phyloP scores from a whole-genome alignment of 345 rosid species.

The Durio zibethinus region DNA sequence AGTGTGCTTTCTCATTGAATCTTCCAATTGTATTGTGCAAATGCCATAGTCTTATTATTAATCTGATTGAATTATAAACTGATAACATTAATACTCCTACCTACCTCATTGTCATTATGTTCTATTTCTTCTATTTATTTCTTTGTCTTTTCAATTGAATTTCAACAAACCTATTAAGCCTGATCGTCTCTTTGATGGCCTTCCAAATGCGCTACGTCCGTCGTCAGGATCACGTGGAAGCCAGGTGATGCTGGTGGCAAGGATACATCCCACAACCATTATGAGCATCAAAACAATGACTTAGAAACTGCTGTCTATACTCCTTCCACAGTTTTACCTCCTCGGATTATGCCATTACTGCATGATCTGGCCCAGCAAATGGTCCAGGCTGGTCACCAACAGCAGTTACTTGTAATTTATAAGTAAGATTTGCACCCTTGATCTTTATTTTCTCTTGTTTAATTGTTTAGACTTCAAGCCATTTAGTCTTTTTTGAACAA shows the following conservation, averaged over 20 bases:
- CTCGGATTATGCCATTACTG: constrained; percentile 78
- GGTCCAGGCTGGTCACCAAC: constrained; percentile 91
- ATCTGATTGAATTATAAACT: background rate
- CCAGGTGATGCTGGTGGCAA: constrained; percentile 44
- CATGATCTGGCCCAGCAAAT: constrained; percentile 90
- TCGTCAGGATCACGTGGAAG: constrained; percentile 59
- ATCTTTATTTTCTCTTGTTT: background rate
- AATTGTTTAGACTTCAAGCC: background rate
- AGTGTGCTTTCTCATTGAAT: background rate
- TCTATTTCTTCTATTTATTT: constrained; percentile 8
- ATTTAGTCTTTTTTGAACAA: background rate
- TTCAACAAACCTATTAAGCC: constrained; percentile 93
- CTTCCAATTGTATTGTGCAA: background rate
- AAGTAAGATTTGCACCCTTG: constrained; percentile 39
- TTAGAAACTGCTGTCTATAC: constrained; percentile 65
- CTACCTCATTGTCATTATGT: background rate
- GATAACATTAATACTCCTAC: background rate
- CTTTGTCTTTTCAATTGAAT: constrained; percentile 17
- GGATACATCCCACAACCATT: constrained; percentile 39
- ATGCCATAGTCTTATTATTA: background rate
- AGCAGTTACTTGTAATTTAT: constrained; percentile 66
- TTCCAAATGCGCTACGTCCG: constrained; percentile 89
- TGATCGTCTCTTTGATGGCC: constrained; percentile 91
- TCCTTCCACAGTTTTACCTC: constrained; percentile 81
- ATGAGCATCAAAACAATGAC: constrained; percentile 48